Base-by-base conservation (phyloP, 768 basidiomycete species). In the Suillus americanus region DNA sequence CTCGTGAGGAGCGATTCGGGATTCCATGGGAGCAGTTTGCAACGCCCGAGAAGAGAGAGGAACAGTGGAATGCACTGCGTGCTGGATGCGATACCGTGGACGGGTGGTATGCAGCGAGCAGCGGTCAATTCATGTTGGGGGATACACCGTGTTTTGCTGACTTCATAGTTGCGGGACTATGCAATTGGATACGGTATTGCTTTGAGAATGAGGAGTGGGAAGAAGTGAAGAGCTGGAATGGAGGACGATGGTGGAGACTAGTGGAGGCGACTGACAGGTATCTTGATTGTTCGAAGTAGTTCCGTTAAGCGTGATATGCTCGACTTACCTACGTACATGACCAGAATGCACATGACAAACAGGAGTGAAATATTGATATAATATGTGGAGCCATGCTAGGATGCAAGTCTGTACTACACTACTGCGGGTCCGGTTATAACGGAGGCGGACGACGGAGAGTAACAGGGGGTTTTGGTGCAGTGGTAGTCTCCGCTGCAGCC, bases 51-150 rank as follows among this genome's bases (percentile, higher is more conserved):
- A 69, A 64, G 30, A 67, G 76, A 10, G 71, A 67, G 12, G 72
- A 61, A 8, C 70, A 72, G 59, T 84, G 83, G 83, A 71, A 72
- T 51, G 72, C 74, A 61, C 45, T 82, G 9, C 71, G 78, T 64
- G 75, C 62, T 1, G 76, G 65, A 0, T 73, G 83, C 30, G 73
- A 70, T 10, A 71, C 53, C 9, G 23, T 67, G n/a, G 61, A 62
- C 14, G 60, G 48, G 50, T 23, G 71, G 51, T 74, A 73, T 45
- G 62, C 23, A 7, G 63, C 14, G 25, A 62, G 14, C 2, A 25
- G 4, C 5, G 43, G 57, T 41, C 59, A 38, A 40, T 68, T 62
- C 28, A 30, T 46, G 7, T 53, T 71, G 0, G 73, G 73, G 1
- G 62, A 71, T 12, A 60, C 60, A 20, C 72, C 71, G 0, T 69